Percentiles rank a stretch among this genome's conserved stretches.
Conservation (phyloP, 2,329 filamentous ascomycete species). For the Hypoxylon sp. region DNA sequence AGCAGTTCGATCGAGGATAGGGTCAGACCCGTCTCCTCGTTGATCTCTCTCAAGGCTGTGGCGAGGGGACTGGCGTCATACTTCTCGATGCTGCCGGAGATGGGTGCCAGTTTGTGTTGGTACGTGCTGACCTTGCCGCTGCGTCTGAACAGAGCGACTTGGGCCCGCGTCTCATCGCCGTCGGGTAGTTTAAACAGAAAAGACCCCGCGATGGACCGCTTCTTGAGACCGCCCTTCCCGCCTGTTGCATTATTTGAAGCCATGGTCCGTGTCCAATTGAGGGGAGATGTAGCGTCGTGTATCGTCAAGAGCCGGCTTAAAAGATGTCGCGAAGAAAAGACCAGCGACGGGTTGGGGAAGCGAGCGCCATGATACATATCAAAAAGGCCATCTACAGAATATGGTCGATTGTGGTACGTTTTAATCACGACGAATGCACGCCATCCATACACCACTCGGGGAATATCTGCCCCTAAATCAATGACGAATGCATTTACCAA, state of each 20-base stretch:
- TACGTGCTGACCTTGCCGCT: conserved; percentile 72
- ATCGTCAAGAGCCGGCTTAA: not conserved
- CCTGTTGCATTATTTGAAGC: conserved; percentile 25
- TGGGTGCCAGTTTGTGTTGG: conserved; percentile 70
- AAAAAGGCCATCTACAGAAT: not conserved
- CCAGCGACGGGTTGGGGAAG: conserved; percentile 6
- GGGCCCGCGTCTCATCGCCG: conserved; percentile 53
- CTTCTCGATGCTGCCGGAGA: conserved; percentile 71
- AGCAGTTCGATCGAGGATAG: conserved; percentile 61
- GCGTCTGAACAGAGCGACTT: conserved; percentile 72
- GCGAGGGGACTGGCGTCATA: conserved; percentile 64
- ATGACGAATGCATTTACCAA: not conserved
- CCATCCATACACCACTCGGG: not conserved
- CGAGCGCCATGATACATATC: conserved; percentile 37
- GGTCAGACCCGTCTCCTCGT: conserved; percentile 71
- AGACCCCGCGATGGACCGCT: conserved; percentile 61
- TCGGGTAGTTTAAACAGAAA: conserved; percentile 64
- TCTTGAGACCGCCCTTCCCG: conserved; percentile 43
- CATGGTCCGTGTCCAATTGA: conserved; percentile 35
- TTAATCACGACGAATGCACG: conserved; percentile 1
- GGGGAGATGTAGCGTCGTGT: not conserved
- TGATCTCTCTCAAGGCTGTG: conserved; percentile 72
- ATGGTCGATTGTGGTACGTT: conserved; percentile 18
- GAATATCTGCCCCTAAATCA: not conserved
- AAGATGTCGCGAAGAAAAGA: conserved; percentile 5